Evolutionary conservation across 495 filamentous ascomycete genomes (phyloP), one percentile per base, ranked within the genome.

Genomic region (Mytilinidion resinicola): DNA sequence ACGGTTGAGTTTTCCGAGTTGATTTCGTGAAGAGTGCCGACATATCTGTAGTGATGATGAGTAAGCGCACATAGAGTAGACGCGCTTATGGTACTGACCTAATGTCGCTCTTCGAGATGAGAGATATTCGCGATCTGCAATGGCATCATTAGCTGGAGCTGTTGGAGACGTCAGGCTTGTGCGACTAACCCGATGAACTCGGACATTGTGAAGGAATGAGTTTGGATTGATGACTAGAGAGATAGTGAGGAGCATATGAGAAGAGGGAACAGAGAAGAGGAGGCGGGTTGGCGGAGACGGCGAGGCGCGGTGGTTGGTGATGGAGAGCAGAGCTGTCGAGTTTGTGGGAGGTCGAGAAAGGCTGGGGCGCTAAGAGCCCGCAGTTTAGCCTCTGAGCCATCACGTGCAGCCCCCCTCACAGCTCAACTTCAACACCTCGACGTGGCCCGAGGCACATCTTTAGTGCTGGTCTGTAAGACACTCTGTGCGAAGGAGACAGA

Each of bases 81-180:
- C 35, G 52, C 56, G 61, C 25, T 58, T 55, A 47, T 51, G 57
- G 10, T 35, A 71, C 84, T 60, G 76, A 95, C 88, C 90, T 88
- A 74, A 99, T 96, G 73, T 96, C 90, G 72, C 91, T 95, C 75
- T 89, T 95, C 17, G 95, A 97, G 74, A 99, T 91, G 73, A 99
- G 78, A 35, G 87, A 90, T 73, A 92, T 92, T 51, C 84, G 80
- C 53, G 87, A 78, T 63, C 88, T 90, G 65, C 36, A 51, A 36
- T 51, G 30, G 17, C 19, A 20, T 12, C 43, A n/a, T 46, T 35
- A 36, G 15, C 51, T 49, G 41, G 17, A 61, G 58, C 58, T 61
- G 20, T 44, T 14, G 11, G 43, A 49, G 21, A 17, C 14, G 46
- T 11, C 4, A n/a, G 41, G 37, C 41, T 14, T 14, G 47, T 50